Evolutionary conservation across 768 basidiomycete species (phyloP).

Genomic region (Mycena albidolilacea): DNA sequence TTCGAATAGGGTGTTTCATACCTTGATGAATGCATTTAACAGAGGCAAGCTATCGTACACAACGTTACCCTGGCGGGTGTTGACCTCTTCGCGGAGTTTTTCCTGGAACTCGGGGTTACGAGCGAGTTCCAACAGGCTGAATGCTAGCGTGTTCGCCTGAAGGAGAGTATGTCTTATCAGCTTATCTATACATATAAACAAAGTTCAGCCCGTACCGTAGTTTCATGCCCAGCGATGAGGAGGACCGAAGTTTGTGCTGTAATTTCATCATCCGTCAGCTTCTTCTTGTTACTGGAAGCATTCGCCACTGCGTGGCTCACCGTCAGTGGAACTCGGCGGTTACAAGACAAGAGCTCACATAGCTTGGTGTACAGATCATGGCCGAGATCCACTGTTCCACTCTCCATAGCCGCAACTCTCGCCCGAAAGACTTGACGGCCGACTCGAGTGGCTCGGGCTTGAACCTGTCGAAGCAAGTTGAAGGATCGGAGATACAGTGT

Average conservation of each 20-base stretch:
- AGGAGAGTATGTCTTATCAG: background rate
- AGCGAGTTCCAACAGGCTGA: conserved; percentile 19
- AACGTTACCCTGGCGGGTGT: background rate
- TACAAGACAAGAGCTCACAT: conserved; percentile 7
- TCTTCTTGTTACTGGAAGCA: background rate
- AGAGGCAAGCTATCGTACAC: conserved; percentile 14
- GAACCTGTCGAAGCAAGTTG: conserved; percentile 12
- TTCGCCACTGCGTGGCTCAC: conserved; percentile 1
- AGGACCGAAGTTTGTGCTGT: conserved; percentile 17
- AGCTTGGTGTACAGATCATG: conserved; percentile 14
- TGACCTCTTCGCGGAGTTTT: conserved; percentile 15
- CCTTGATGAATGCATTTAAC: conserved; percentile 22
- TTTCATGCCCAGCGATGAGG: conserved; percentile 22
- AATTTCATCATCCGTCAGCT: conserved; percentile 11
- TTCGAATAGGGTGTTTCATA: background rate
- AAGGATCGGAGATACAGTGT: conserved; percentile 21
- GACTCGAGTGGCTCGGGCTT: conserved; percentile 8
- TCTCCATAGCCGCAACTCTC: conserved; percentile 12
- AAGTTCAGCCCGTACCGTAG: conserved; percentile 13
- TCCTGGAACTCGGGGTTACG: conserved; percentile 18
- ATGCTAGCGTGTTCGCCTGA: conserved; percentile 20
- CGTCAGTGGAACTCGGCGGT: conserved; percentile 8
- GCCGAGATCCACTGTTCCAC: conserved; percentile 10
- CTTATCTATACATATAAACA: background rate
- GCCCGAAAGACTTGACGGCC: conserved; percentile 2